phyloP scores from a whole-genome alignment of 805 yeast genomes.

The Saccharomycodes ludwigii region DNA sequence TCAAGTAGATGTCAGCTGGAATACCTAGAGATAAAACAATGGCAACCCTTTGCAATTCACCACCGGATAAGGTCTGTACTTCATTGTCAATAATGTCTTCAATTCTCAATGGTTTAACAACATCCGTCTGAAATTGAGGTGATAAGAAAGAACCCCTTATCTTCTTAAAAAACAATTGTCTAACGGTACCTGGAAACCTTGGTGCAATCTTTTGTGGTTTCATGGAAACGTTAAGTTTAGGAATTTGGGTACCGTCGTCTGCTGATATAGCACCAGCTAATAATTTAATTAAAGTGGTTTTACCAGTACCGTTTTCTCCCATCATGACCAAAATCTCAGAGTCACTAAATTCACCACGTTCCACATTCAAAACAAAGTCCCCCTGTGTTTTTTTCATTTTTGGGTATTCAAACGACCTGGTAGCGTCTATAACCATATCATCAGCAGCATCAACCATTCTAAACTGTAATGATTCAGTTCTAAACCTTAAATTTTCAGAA shows the following conservation, averaged over 20 bases:
- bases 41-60: constrained; percentile 99
- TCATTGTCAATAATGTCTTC: constrained; percentile 95
- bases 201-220: constrained; percentile 99
- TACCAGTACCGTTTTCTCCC: constrained; percentile 99
- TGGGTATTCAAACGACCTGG: constrained; percentile 69
- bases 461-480: constrained; percentile 91
- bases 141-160: constrained; percentile 86
- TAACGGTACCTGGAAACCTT: constrained; percentile 95
- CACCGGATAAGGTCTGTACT: constrained; percentile 96
- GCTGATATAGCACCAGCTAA: constrained; percentile 89
- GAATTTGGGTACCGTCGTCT: constrained; percentile 68
- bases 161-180: constrained; percentile 94
- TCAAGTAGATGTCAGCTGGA: constrained; percentile 90
- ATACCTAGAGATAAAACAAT: constrained; percentile 89
- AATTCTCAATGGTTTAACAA: constrained; percentile 84
- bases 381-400: constrained; percentile 86
- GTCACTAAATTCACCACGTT: constrained; percentile 85
- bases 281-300: constrained; percentile 91
- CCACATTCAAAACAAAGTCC: constrained; percentile 76
- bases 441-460: constrained; percentile 86
- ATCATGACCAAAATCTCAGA: constrained; percentile 97
- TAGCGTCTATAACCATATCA: constrained; percentile 59
- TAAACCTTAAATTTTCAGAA: constrained; percentile 91
- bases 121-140: constrained; percentile 98
- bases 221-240: constrained; percentile 88